phyloP scores from a whole-genome alignment of 139 green algal genomes.

The Coelastrella sp. region DNA sequence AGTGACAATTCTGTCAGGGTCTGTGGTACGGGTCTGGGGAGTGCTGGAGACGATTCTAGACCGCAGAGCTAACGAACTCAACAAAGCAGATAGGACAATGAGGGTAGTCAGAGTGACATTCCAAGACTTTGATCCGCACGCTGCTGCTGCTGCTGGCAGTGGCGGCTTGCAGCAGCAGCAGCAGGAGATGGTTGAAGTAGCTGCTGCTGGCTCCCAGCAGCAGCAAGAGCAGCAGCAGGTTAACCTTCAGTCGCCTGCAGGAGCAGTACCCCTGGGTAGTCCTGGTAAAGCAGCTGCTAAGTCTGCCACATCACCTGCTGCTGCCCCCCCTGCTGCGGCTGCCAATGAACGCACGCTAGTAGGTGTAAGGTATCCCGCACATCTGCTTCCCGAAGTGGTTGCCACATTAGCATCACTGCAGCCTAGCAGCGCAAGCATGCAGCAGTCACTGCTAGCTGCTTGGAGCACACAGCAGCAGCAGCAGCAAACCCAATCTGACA shows the following conservation, averaged over 20 bases:
- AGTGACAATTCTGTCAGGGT: constrained; percentile 79
- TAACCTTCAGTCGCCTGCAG: neutral
- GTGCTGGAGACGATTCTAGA: constrained; percentile 80
- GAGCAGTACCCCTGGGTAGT: too few relatives aligned
- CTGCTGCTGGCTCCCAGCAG: neutral
- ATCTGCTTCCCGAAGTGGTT: constrained; percentile 78
- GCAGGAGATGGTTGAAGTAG: neutral
- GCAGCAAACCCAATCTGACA: neutral
- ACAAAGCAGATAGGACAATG: constrained; percentile 77
- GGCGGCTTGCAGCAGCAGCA: neutral
- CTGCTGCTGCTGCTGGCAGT: neutral
- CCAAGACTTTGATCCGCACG: neutral
- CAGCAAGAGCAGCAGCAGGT: neutral
- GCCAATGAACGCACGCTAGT: constrained; percentile 50
- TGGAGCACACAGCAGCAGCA: neutral
- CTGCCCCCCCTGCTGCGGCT: neutral
- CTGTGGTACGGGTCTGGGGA: constrained; percentile 87
- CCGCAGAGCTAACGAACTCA: constrained; percentile 69
- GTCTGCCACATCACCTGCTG: neutral
- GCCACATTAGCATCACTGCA: constrained; percentile 54
- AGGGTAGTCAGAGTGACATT: constrained; percentile 73
- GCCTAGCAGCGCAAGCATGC: neutral
- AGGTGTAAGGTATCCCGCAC: constrained; percentile 76
- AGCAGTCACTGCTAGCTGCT: constrained; percentile 12
- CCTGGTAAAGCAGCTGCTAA: neutral